phyloP scores from a whole-genome alignment of 192 early-diverging fungal species.

The Thamnidium elegans region DNA sequence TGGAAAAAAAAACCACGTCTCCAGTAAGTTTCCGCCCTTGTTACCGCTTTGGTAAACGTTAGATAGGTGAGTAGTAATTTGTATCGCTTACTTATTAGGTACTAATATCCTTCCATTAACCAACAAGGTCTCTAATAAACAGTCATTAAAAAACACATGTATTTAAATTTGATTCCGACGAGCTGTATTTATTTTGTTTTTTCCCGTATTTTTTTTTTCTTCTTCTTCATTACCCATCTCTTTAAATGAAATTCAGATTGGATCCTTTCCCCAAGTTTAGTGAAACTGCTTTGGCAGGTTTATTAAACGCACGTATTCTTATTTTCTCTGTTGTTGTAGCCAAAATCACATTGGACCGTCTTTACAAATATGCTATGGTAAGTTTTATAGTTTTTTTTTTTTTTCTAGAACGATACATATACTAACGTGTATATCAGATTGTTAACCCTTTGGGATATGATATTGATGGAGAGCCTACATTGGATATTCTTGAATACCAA shows the following conservation, averaged over 20 bases:
- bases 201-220: too few relatives aligned
- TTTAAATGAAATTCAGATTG: constrained; percentile 1
- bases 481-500: constrained; percentile 36
- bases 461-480: constrained; percentile 18
- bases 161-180: too few relatives aligned
- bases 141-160: too few relatives aligned
- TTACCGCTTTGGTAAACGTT: too few relatives aligned
- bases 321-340: constrained; percentile 14
- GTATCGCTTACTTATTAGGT: too few relatives aligned
- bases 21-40: too few relatives aligned
- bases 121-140: too few relatives aligned
- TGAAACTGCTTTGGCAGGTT: background rate
- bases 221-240: background rate
- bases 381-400: background rate
- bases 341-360: constrained; percentile 16
- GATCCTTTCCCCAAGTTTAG: constrained; percentile 21
- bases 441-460: constrained; percentile 24
- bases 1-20: too few relatives aligned
- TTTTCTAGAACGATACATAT: background rate
- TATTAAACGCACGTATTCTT: constrained; percentile 15
- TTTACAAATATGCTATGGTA: constrained; percentile 21
- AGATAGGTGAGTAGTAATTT: too few relatives aligned
- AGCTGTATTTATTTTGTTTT: too few relatives aligned
- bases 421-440: background rate
- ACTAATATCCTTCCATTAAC: too few relatives aligned